Evolutionary conservation across 2,329 filamentous ascomycete species (phyloP), one percentile per base, ranked within the genome.

Genomic region (Alternaria gansuensis): DNA sequence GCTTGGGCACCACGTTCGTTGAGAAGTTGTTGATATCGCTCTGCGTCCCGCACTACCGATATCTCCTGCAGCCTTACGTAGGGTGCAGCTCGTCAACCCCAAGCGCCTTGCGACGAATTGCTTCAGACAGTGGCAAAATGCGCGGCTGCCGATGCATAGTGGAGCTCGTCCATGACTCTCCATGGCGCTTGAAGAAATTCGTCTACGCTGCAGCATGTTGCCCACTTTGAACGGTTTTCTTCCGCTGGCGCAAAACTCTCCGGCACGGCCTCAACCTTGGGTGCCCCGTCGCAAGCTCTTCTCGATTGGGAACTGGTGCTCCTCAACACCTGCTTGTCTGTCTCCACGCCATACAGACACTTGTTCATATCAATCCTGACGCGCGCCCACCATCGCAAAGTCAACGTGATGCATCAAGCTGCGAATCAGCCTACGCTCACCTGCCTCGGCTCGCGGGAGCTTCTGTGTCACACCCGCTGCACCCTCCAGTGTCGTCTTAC

Each of bases 291-390:
- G 56, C 56, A 67, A 67, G 56, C 57, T 61, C 56, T 62, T 44
- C 64, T 59, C 40, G 21, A 62, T 67, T 50, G 49, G 64, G 64
- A 53, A 48, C 28, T 58, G 55, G 44, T 39, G 52, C 61, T 21
- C 39, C 66, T 66, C 68, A 71, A 70, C 65, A 70, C 62, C 69
- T 58, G 55, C 58, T 60, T 57, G 62, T 59, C 29, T 43, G 43
- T 43, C 26, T 53, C 45, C 55, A 57, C 29, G 7, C 65, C 67
- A 67, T 54, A 61, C 59, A 63, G 54, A 53, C 52, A 44, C 46
- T 58, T 45, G 28, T 57, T 31, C 36, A 37, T 59, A 61, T 62
- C 60, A 60, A 24, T 36, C 17, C 37, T 26, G 31, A 46, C 23
- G 37, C 33, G 33, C 24, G 24, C 48, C n/a, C 23, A 50, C 34